Conservation (phyloP, 345 rosid species). For the Pistacia vera region DNA sequence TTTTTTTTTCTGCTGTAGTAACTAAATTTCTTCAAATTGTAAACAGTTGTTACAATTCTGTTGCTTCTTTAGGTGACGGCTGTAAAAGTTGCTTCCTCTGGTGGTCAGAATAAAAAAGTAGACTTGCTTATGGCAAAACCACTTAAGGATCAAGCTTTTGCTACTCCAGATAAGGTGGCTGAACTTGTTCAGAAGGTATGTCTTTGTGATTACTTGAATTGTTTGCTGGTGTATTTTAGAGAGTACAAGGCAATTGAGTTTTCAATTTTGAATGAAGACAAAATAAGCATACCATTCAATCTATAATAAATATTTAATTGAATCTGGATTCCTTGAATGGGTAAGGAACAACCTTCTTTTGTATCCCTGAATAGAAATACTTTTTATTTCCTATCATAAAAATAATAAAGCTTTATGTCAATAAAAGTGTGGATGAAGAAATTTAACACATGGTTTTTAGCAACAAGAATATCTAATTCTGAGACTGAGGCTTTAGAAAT, state of each 20-base stretch:
- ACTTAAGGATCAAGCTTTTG: constrained; percentile 94
- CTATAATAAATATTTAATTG: no score
- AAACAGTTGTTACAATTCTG: background rate
- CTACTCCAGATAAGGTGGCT: constrained; percentile 92
- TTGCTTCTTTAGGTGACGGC: constrained; percentile 72
- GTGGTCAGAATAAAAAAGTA: constrained; percentile 58
- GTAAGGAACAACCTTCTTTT: no score
- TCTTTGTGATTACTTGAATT: background rate
- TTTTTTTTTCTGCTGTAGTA: background rate
- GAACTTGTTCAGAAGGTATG: constrained; percentile 93
- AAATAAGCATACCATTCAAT: background rate
- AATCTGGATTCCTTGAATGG: no score
- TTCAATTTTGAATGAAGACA: background rate
- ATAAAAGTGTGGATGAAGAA: no score
- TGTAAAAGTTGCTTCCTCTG: constrained; percentile 74
- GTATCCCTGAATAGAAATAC: no score
- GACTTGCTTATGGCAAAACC: constrained; percentile 82
- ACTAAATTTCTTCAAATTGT: background rate
- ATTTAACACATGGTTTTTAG: background rate
- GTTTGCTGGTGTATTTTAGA: background rate
- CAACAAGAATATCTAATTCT: background rate
- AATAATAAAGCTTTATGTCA: no score
- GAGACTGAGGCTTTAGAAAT: no score
- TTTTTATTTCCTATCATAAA: no score
- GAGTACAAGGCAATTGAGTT: background rate